These are phyloP conservation scores for Aspergillus ruber DNA, from an alignment of 2,329 filamentous ascomycete genomes.

Conservation along the genomic window DNA sequence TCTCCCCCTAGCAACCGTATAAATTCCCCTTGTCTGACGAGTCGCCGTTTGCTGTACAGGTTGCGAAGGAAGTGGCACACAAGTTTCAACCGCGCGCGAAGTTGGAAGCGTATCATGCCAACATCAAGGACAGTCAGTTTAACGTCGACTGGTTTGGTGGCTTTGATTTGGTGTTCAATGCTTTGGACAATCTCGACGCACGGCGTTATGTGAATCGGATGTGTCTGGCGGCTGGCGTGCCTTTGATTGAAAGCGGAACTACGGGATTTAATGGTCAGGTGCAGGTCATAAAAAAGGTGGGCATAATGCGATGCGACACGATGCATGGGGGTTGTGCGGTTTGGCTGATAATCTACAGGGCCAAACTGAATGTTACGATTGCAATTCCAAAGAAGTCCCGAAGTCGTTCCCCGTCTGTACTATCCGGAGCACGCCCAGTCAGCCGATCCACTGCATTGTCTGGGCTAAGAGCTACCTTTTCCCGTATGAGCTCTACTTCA, in stretches of 20 bases:
- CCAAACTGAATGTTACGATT: constrained; percentile 92
- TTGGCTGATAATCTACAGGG: constrained; percentile 43
- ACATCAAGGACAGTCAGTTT: constrained; percentile 87
- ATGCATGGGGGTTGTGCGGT: not conserved
- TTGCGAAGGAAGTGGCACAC: constrained; percentile 85
- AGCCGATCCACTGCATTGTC: constrained; percentile 97
- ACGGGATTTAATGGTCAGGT: constrained; percentile 98
- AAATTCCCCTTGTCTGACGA: not conserved
- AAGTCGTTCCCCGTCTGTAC: constrained; percentile 96
- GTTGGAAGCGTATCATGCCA: constrained; percentile 83
- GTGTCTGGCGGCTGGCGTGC: constrained; percentile 86
- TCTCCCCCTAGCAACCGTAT: not conserved
- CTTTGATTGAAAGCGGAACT: constrained; percentile 91
- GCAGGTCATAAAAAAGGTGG: constrained; percentile 81
- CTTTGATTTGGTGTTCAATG: constrained; percentile 90
- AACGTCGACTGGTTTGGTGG: constrained; percentile 78
- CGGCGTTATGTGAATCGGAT: constrained; percentile 94
- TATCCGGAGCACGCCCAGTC: constrained; percentile 89
- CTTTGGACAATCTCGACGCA: constrained; percentile 90
- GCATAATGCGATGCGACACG: not conserved
- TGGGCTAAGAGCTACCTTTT: constrained; percentile 97
- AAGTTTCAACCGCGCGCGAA: constrained; percentile 84
- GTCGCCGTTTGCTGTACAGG: constrained; percentile 44
- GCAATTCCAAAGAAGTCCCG: constrained; percentile 78
- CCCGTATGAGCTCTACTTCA: constrained; percentile 44